phyloP scores from a whole-genome alignment of 441 rosid species.

The Populus trichocarpa region DNA sequence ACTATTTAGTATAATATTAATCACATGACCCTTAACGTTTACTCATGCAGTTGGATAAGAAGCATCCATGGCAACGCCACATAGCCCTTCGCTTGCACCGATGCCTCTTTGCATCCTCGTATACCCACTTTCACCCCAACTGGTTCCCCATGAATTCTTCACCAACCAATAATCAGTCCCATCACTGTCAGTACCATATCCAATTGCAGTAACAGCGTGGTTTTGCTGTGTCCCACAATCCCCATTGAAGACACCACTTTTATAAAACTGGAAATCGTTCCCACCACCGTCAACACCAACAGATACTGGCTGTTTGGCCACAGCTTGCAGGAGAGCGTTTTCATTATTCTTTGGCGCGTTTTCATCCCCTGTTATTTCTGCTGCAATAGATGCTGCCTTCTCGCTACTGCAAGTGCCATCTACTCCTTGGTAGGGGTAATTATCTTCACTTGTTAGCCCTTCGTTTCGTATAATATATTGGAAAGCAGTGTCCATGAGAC shows the following conservation, averaged over 20 bases:
- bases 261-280: slow-evolving; percentile 59
- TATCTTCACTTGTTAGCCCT: slow-evolving; percentile 54
- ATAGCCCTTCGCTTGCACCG: slow-evolving; percentile 43
- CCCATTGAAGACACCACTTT: slow-evolving; percentile 57
- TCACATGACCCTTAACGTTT: too few species aligned
- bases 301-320: slow-evolving; percentile 66
- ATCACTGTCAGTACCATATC: slow-evolving; percentile 51
- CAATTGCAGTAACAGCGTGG: slow-evolving; percentile 71
- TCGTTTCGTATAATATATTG: too few species aligned
- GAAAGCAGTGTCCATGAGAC: too few species aligned
- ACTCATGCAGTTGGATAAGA: slow-evolving; percentile 55
- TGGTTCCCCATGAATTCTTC: slow-evolving; percentile 63
- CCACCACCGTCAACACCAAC: slow-evolving; percentile 67
- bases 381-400: slow-evolving; percentile 26
- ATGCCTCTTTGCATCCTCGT: slow-evolving; percentile 53
- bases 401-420: slow-evolving; percentile 41
- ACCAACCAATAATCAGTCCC: slow-evolving; percentile 64
- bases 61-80: slow-evolving; percentile 66
- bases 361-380: slow-evolving; percentile 63
- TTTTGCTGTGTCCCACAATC: slow-evolving; percentile 51
- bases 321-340: slow-evolving; percentile 57
- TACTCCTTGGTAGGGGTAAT: slow-evolving; percentile 47
- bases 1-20: too few species aligned
- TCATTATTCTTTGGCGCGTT: slow-evolving; percentile 54
- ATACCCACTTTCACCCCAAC: slow-evolving; percentile 73